These are phyloP conservation scores for Asterophora lycoperdoides DNA, from an alignment of 768 basidiomycete genomes.

Conservation along the genomic window DNA sequence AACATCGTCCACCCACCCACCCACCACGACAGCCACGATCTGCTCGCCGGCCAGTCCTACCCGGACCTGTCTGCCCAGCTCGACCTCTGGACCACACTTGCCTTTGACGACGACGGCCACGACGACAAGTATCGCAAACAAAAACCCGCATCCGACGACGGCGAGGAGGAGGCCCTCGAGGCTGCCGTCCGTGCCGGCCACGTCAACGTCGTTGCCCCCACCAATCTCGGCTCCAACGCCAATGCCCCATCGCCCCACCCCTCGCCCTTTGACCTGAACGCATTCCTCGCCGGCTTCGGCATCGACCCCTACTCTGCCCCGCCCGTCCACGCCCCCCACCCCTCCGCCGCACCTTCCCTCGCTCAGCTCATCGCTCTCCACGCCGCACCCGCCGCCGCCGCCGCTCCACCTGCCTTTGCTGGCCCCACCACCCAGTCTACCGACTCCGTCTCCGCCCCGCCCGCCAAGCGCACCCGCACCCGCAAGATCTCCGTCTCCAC, in stretches of 20 bases:
- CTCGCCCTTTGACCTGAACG: slow-evolving; percentile 36
- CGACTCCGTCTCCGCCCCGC: slow-evolving; percentile 25
- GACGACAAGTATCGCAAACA: slow-evolving; percentile 34
- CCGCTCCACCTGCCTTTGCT: slow-evolving; percentile 20
- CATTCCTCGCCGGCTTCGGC: slow-evolving; percentile 34
- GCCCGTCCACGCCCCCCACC: slow-evolving; percentile 18
- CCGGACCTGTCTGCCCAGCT: slow-evolving; percentile 76
- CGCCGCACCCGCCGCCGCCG: slow-evolving; percentile 25
- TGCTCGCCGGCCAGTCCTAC: slow-evolving; percentile 59
- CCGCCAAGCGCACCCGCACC: slow-evolving; percentile 53
- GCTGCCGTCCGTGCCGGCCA: slow-evolving; percentile 52
- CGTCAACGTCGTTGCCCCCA: slow-evolving; percentile 53
- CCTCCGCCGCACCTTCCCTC: slow-evolving; percentile 46
- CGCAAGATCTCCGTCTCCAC: slow-evolving; percentile 45
- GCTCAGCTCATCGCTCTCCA: slow-evolving; percentile 69
- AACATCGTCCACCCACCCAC: slow-evolving; percentile 67
- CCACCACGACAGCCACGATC: slow-evolving; percentile 46
- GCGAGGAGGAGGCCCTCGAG: slow-evolving; percentile 34
- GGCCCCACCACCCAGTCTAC: slow-evolving; percentile 20
- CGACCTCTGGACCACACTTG: slow-evolving; percentile 79
- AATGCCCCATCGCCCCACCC: slow-evolving; percentile 31
- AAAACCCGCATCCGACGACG: slow-evolving; percentile 41
- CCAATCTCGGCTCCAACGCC: slow-evolving; percentile 34
- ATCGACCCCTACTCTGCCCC: slow-evolving; percentile 41
- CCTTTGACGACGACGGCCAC: slow-evolving; percentile 72